Conservation (phyloP, 2,329 filamentous ascomycete genomes). For the Davidsoniella virescens region DNA sequence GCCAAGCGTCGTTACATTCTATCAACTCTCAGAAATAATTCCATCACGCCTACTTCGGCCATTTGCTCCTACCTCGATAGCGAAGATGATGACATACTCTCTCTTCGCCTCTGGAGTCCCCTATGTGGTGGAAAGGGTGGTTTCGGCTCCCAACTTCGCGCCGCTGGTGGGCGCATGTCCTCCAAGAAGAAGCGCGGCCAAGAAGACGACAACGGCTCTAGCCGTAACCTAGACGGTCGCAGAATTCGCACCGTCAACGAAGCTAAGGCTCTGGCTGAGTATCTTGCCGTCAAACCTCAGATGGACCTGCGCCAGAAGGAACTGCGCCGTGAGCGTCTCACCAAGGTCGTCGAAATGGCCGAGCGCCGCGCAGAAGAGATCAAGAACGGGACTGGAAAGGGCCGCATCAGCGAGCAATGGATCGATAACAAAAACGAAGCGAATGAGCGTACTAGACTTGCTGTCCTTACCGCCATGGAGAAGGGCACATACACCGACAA, state of each 20-base stretch:
- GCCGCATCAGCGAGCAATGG: constrained; percentile 76
- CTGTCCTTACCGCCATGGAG: constrained; percentile 55
- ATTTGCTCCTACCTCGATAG: constrained; percentile 46
- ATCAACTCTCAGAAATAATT: constrained; percentile 65
- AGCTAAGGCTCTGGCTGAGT: constrained; percentile 88
- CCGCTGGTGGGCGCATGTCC: constrained; percentile 94
- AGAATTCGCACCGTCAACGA: constrained; percentile 83
- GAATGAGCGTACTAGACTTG: constrained; percentile 64
- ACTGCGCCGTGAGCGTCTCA: constrained; percentile 67
- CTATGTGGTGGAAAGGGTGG: constrained; percentile 91
- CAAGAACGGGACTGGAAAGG: constrained; percentile 47
- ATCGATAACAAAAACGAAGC: constrained; percentile 89
- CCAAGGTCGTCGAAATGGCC: constrained; percentile 70
- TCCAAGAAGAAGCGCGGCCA: constrained; percentile 76
- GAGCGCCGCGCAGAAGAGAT: constrained; percentile 76
- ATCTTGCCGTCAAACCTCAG: constrained; percentile 86
- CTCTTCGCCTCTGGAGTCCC: constrained; percentile 63
- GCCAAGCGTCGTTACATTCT: constrained; percentile 50
- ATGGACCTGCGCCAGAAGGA: constrained; percentile 94
- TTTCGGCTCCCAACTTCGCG: constrained; percentile 91
- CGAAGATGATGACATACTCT: constrained; percentile 51
- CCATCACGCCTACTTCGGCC: constrained; percentile 40
- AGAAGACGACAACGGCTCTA: constrained; percentile 74
- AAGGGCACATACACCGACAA: constrained; percentile 46
- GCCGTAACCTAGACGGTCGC: constrained; percentile 81